Percentiles rank a stretch among this genome's conserved stretches.
These are phyloP conservation scores for Phlebiopsis gigantea DNA, from an alignment of 768 basidiomycete genomes.

Conservation along the genomic window DNA sequence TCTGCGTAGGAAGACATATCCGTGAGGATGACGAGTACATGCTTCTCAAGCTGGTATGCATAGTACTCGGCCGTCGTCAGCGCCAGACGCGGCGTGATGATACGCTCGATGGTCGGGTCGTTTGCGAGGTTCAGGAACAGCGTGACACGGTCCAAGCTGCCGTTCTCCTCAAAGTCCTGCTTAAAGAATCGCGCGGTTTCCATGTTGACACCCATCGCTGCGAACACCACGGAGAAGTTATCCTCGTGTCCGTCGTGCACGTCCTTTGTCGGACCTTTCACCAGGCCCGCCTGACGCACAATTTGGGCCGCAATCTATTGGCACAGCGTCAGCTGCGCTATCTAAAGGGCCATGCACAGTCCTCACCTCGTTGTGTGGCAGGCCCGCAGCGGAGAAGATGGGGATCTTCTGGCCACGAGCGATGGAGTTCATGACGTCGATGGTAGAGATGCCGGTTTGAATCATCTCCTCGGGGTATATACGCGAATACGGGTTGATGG, in stretches of 20 bases:
- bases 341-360: no score
- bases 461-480: slow-evolving; percentile 99
- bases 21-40: slow-evolving; percentile 97
- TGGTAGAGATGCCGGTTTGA: slow-evolving; percentile 98
- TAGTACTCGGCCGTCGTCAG: slow-evolving; percentile 99
- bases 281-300: slow-evolving; percentile 97
- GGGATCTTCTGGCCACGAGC: slow-evolving; percentile 99
- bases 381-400: slow-evolving; percentile 97
- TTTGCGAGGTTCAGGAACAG: slow-evolving; percentile 98
- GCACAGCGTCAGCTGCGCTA: slow-evolving; percentile 9
- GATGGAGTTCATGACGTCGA: slow-evolving; percentile 97
- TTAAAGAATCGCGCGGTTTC: slow-evolving; percentile 99
- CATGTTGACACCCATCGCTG: slow-evolving; percentile 99
- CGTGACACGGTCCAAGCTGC: slow-evolving; percentile 94
- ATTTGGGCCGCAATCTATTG: slow-evolving; percentile 97
- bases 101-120: slow-evolving; percentile 99
- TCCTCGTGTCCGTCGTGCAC: slow-evolving; percentile 99
- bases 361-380: slow-evolving; percentile 95
- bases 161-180: slow-evolving; percentile 98
- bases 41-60: slow-evolving; percentile 99
- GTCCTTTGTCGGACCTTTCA: slow-evolving; percentile 94
- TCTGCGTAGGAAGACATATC: slow-evolving; percentile 99
- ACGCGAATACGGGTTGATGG: slow-evolving; percentile 96
- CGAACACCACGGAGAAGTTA: slow-evolving; percentile 99
- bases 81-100: slow-evolving; percentile 97